These are phyloP conservation scores for Artemisia tridentata DNA, from an alignment of 129 eudicot species.

Conservation along the genomic window DNA sequence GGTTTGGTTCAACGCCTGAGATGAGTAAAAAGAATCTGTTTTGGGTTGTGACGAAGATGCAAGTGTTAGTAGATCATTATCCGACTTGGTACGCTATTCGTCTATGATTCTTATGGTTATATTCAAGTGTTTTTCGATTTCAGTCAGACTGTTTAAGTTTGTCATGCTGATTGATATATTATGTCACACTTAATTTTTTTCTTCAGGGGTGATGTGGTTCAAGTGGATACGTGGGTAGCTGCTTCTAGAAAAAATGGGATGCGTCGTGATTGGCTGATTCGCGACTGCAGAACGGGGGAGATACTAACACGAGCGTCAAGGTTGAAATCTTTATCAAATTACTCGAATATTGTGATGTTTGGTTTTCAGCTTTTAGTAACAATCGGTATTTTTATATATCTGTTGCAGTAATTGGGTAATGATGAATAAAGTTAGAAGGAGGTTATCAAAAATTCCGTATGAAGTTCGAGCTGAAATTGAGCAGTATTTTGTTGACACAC, in stretches of 20 bases:
- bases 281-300: conserved; percentile 84
- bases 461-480: conserved; percentile 92
- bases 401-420: conserved; percentile 75
- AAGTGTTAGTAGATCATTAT: conserved; percentile 81
- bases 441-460: conserved; percentile 83
- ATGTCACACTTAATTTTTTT: conserved; percentile 3
- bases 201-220: conserved; percentile 91
- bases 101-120: not conserved
- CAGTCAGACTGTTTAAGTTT: not conserved
- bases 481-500: conserved; percentile 68
- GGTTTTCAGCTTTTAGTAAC: not conserved
- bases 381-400: not conserved
- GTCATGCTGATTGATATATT: conserved; percentile 6
- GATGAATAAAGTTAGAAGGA: conserved; percentile 94
- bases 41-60: conserved; percentile 99
- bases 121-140: not conserved
- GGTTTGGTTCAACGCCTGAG: conserved; percentile 91
- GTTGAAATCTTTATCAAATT: conserved; percentile 29
- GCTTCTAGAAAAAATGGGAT: conserved; percentile 93
- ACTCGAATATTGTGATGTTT: not conserved
- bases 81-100: conserved; percentile 71
- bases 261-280: conserved; percentile 97
- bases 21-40: conserved; percentile 81
- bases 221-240: conserved; percentile 98
- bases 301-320: conserved; percentile 85